These are phyloP conservation scores for Corynascus novoguineensis DNA, from an alignment of 495 filamentous ascomycete genomes.

Conservation along the genomic window DNA sequence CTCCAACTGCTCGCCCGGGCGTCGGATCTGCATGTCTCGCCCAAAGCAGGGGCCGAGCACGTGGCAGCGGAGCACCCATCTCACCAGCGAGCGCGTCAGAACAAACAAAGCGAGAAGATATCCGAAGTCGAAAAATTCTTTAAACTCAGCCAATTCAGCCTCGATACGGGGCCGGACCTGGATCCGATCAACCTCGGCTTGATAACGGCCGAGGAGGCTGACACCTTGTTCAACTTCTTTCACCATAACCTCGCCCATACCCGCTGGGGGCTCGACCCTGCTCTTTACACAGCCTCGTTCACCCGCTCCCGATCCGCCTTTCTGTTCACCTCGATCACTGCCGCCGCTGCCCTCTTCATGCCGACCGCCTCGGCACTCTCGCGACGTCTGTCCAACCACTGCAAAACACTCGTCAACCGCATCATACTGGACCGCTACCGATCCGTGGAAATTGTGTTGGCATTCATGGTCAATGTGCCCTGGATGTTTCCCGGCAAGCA, in stretches of 20 bases:
- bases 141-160: slow-evolving; percentile 51
- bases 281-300: slow-evolving; percentile 57
- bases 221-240: slow-evolving; percentile 60
- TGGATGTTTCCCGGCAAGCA: slow-evolving; percentile 68
- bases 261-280: slow-evolving; percentile 65
- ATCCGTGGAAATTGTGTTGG: slow-evolving; percentile 67
- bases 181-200: slow-evolving; percentile 65
- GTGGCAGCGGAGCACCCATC: slow-evolving; percentile 18
- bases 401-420: slow-evolving; percentile 56
- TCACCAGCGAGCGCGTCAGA: slow-evolving; percentile 22
- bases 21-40: slow-evolving; percentile 59
- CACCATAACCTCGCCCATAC: slow-evolving; percentile 67
- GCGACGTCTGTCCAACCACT: slow-evolving; percentile 57
- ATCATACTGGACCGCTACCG: slow-evolving; percentile 54
- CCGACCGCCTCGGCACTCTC: slow-evolving; percentile 57
- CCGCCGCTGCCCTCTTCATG: slow-evolving; percentile 59
- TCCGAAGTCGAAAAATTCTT: slow-evolving; percentile 51
- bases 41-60: slow-evolving; percentile 28
- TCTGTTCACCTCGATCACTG: slow-evolving; percentile 63
- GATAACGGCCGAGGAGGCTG: slow-evolving; percentile 55
- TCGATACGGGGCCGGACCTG: slow-evolving; percentile 56
- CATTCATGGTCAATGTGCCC: slow-evolving; percentile 71
- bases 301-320: slow-evolving; percentile 62
- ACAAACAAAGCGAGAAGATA: slow-evolving; percentile 26
- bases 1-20: slow-evolving; percentile 64